Evolutionary conservation across 257 asterid genomes (phyloP).

Genomic region (Anisodus tanguticus): DNA sequence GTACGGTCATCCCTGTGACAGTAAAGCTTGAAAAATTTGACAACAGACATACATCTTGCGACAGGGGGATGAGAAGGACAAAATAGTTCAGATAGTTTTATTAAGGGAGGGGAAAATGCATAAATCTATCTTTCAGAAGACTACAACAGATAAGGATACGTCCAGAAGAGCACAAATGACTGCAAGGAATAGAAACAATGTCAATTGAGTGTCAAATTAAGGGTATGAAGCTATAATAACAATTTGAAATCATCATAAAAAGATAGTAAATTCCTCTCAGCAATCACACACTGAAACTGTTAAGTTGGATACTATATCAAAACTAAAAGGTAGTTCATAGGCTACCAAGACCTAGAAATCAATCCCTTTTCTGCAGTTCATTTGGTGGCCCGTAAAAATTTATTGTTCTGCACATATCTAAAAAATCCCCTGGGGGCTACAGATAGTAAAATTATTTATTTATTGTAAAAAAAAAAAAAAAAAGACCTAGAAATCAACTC

Average conservation of each 20-base stretch:
- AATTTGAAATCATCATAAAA: not conserved
- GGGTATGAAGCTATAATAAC: not conserved
- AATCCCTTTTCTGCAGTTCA: not conserved
- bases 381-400: too few relatives aligned
- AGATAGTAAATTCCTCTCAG: constrained; percentile 14
- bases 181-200: constrained; percentile 58
- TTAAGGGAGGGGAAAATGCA: not conserved
- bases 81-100: not conserved
- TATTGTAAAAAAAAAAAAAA: not conserved
- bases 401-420: not conserved
- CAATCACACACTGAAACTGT: not conserved
- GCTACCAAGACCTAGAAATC: constrained; percentile 3
- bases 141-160: constrained; percentile 67
- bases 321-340: not conserved
- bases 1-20: not conserved
- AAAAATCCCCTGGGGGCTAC: not conserved
- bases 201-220: constrained; percentile 23
- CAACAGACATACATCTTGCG: not conserved
- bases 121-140: not conserved
- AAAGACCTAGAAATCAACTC: not conserved
- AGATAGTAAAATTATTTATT: not conserved
- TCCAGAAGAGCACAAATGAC: constrained; percentile 98
- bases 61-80: not conserved
- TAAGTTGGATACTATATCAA: not conserved
- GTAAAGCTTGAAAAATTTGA: not conserved